phyloP scores from a whole-genome alignment of 164 flowering plant species.

The Stephania yunnanensis region DNA sequence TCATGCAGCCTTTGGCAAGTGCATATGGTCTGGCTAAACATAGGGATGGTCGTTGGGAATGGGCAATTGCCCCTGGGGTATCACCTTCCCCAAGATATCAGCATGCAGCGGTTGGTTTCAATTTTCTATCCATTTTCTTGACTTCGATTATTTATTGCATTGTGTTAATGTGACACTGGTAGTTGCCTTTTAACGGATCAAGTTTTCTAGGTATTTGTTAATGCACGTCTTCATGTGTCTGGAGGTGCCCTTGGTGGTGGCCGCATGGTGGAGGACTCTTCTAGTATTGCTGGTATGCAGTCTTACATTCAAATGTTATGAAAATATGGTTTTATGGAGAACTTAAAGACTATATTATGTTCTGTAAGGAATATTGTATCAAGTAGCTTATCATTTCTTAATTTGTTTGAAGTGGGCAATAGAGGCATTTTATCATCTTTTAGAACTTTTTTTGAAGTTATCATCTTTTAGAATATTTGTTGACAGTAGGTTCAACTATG shows the following conservation, averaged over 20 bases:
- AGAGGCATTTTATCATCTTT: constrained; percentile 1
- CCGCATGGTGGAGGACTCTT: constrained; percentile 98
- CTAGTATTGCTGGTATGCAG: constrained; percentile 84
- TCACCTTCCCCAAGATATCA: constrained; percentile 99
- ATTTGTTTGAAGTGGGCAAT: neutral
- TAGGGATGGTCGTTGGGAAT: constrained; percentile 99
- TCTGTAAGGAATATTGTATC: neutral
- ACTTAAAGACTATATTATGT: neutral
- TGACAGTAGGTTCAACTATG: too few species aligned
- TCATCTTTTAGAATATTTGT: neutral
- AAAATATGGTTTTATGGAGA: neutral
- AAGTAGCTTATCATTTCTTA: neutral
- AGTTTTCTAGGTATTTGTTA: constrained; percentile 78
- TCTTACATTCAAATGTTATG: neutral
- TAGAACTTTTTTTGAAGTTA: neutral
- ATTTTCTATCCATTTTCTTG: neutral
- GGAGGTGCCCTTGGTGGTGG: constrained; percentile 99
- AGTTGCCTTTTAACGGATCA: neutral
- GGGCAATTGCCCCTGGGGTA: constrained; percentile 99
- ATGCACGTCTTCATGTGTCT: constrained; percentile 98
- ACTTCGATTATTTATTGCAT: constrained; percentile 3
- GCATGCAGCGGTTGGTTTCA: constrained; percentile 88
- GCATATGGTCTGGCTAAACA: constrained; percentile 99
- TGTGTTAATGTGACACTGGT: neutral
- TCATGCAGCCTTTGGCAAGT: constrained; percentile 80